phyloP scores from a whole-genome alignment of 306 rosid genomes.

The Carpinus fangiana region DNA sequence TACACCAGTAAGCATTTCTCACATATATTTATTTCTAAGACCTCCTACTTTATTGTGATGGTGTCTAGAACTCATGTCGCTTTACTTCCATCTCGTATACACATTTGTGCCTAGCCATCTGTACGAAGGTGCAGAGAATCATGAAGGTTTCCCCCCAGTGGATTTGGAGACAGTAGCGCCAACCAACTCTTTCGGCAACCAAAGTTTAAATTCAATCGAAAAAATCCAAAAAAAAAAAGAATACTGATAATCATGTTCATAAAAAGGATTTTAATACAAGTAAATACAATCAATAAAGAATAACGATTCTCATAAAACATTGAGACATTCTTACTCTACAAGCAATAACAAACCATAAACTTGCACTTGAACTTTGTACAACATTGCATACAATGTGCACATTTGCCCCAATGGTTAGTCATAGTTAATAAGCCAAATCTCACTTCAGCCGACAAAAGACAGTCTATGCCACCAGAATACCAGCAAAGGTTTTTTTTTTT shows the following conservation, averaged over 20 bases:
- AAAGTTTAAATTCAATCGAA: not conserved
- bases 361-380: not conserved
- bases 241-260: not conserved
- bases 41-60: not conserved
- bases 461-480: not conserved
- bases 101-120: not conserved
- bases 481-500: not conserved
- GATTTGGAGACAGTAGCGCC: not conserved
- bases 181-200: not conserved
- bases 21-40: not conserved
- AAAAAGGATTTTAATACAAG: not conserved
- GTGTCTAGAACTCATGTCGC: not conserved
- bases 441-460: not conserved
- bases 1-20: not conserved
- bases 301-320: not conserved
- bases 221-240: not conserved
- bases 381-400: not conserved
- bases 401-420: not conserved
- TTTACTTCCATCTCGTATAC: not conserved
- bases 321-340: not conserved
- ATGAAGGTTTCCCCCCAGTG: not conserved
- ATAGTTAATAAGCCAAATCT: not conserved
- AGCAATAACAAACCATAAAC: not conserved
- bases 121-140: not conserved
- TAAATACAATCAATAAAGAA: not conserved